These are phyloP conservation scores for Ophiostoma fasciatum DNA, from an alignment of 2,329 filamentous ascomycete genomes.

Conservation along the genomic window DNA sequence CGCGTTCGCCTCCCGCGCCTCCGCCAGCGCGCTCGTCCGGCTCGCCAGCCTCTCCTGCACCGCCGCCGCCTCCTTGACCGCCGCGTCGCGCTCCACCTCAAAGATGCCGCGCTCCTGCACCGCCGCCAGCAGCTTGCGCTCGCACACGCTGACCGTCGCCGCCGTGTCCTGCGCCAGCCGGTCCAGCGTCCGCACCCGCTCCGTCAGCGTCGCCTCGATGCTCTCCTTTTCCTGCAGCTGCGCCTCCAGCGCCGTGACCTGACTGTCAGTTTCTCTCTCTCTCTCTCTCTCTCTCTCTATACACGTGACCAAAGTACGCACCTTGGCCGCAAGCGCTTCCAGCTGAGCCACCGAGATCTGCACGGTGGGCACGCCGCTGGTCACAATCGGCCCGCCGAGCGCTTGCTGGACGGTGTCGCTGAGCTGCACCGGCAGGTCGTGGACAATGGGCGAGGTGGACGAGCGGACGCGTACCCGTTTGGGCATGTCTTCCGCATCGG, in stretches of 20 bases:
- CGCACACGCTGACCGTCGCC: conserved; percentile 28
- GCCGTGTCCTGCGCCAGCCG: conserved; percentile 30
- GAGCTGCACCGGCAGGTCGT: neutral
- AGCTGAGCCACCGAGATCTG: conserved; percentile 18
- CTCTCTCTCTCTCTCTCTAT: too few relatives aligned
- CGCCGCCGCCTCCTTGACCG: conserved; percentile 21
- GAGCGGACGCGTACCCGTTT: conserved; percentile 20
- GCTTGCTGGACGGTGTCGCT: conserved; percentile 6
- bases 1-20: conserved; percentile 24
- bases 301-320: neutral
- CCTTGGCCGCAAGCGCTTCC: conserved; percentile 17
- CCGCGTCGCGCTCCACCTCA: conserved; percentile 28
- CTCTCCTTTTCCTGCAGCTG: conserved; percentile 18
- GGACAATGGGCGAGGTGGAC: conserved; percentile 11
- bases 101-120: conserved; percentile 34
- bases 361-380: conserved; percentile 9
- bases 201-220: conserved; percentile 15
- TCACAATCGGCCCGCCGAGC: conserved; percentile 7
- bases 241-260: conserved; percentile 24
- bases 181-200: conserved; percentile 29
- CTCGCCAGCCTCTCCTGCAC: conserved; percentile 22
- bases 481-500: conserved; percentile 6
- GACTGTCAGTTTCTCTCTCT: too few relatives aligned
- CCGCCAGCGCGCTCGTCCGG: conserved; percentile 21
- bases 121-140: conserved; percentile 32